Base-by-base conservation (phyloP, 225 moss, liverwort and hornwort species). In the Sphagnum tenellum region DNA sequence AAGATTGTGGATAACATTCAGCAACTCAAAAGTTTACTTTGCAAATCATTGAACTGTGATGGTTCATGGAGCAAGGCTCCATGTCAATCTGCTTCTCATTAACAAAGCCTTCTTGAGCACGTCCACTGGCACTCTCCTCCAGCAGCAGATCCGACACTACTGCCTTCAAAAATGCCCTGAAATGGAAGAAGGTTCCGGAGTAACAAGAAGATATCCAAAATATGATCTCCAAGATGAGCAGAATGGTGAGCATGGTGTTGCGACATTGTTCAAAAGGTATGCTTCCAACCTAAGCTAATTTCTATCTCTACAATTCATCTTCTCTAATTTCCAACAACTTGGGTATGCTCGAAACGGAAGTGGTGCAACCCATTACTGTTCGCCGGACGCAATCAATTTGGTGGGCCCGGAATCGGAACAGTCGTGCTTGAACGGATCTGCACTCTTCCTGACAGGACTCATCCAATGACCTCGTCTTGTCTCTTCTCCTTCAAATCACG, bases 71-170 rank as follows among this genome's bases (percentile, higher is more conserved):
- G 29, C 92, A 79, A 8, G 89, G 87, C 68, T 93, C 92, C 70
- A 71, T 75, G 77, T 93, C 92, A 52, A 93, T 89, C 48, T 75
- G 79, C 69, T 93, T 86, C 76, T 93, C 92, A 55, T 86, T 88
- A 13, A 88, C 72, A 57, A 93, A 93, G 4, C 86, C 85, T 65
- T 89, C 79, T 69, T 93, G 89, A 65, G 89, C 92, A n/a, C 88
- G 89, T 62, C 82, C 89, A 46, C 89, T 93, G 5, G 89, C 92
- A 60, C 83, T 87, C 61, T 93, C 88, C 47, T 89, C 92, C 29
- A 29, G 29, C 47, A 93, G 57, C 4, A 86, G 77, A 49, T 73
- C 71, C 12, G 92, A 88, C 12, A 88, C 83, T 9, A 77, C 75
- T 44, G 77, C 89, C n/a, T 83, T 81, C 9, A 62, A 75, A n/a